A percentile compares a stretch with the other conserved stretches of the same genome.
Evolutionary conservation across 768 basidiomycete genomes (phyloP).

Genomic region (Termitomyces sp.): DNA sequence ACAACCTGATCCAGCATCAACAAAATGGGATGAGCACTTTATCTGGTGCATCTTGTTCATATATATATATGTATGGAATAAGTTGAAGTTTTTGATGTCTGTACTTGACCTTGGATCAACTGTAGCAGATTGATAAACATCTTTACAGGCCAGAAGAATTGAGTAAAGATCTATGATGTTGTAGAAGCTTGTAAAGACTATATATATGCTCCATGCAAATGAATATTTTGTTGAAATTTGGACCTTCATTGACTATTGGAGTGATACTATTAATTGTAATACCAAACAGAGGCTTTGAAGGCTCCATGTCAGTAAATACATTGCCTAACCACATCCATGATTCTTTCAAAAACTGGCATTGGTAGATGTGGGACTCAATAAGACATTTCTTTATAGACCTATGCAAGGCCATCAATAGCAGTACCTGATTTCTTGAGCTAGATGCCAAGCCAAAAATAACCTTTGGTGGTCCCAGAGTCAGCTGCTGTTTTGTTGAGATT

Average conservation of each 20-base stretch:
- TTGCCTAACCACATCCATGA: conserved; percentile 65
- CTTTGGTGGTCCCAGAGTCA: conserved; percentile 19
- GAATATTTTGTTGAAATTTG: conserved; percentile 45
- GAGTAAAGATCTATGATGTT: conserved; percentile 37
- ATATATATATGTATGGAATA: conserved; percentile 43
- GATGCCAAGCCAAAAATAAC: not conserved
- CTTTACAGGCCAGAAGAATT: conserved; percentile 44
- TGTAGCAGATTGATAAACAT: conserved; percentile 47
- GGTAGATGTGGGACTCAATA: conserved; percentile 17
- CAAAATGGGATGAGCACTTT: not conserved
- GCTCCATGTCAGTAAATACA: conserved; percentile 35
- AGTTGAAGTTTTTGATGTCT: conserved; percentile 34
- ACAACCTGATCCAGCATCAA: conserved; percentile 32
- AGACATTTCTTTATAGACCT: conserved; percentile 18
- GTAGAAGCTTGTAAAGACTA: conserved; percentile 42
- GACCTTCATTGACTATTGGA: conserved; percentile 30
- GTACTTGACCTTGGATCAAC: conserved; percentile 32
- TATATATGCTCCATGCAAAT: conserved; percentile 33
- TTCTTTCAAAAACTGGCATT: conserved; percentile 24
- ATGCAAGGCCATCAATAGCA: not conserved
- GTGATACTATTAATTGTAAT: conserved; percentile 41
- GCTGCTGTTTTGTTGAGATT: conserved; percentile 46
- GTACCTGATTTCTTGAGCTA: conserved; percentile 5
- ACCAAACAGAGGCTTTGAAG: conserved; percentile 41
- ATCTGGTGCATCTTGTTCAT: conserved; percentile 43